These are phyloP conservation scores for Endothia cerciana DNA, from an alignment of 2,329 filamentous ascomycete genomes.

Conservation along the genomic window DNA sequence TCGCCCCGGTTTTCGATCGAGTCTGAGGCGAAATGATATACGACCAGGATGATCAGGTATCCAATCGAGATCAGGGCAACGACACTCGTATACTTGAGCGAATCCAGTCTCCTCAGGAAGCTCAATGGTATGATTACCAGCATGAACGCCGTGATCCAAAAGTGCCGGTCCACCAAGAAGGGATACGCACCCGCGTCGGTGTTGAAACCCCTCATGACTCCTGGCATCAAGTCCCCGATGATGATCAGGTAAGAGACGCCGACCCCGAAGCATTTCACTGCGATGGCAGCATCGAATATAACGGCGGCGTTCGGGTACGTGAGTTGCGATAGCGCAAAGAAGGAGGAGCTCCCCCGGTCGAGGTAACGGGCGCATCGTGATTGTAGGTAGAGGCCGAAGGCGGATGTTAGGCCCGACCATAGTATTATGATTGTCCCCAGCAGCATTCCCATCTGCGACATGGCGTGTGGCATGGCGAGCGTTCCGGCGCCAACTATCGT, in stretches of 20 bases:
- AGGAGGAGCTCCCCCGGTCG: conserved; percentile 84
- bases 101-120: conserved; percentile 89
- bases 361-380: conserved; percentile 91
- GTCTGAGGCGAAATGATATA: conserved; percentile 89
- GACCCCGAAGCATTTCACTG: conserved; percentile 97
- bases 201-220: conserved; percentile 82
- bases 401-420: conserved; percentile 87
- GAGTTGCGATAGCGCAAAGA: conserved; percentile 95
- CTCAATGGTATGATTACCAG: conserved; percentile 92
- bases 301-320: conserved; percentile 97
- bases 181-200: conserved; percentile 63
- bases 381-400: conserved; percentile 94
- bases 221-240: conserved; percentile 97
- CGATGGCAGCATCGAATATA: conserved; percentile 93
- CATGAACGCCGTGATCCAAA: conserved; percentile 99
- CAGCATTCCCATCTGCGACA: conserved; percentile 93
- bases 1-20: conserved; percentile 73
- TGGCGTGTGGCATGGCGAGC: conserved; percentile 90
- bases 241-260: conserved; percentile 98
- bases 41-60: conserved; percentile 89
- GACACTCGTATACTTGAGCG: conserved; percentile 94
- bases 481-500: conserved; percentile 96
- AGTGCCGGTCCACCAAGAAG: conserved; percentile 86
- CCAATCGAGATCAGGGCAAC: conserved; percentile 90
- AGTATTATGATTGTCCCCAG: conserved; percentile 83